Percentiles rank a stretch among this genome's conserved stretches.
Conservation (phyloP, 2,329 filamentous ascomycete genomes). For the Fusarium humuli region DNA sequence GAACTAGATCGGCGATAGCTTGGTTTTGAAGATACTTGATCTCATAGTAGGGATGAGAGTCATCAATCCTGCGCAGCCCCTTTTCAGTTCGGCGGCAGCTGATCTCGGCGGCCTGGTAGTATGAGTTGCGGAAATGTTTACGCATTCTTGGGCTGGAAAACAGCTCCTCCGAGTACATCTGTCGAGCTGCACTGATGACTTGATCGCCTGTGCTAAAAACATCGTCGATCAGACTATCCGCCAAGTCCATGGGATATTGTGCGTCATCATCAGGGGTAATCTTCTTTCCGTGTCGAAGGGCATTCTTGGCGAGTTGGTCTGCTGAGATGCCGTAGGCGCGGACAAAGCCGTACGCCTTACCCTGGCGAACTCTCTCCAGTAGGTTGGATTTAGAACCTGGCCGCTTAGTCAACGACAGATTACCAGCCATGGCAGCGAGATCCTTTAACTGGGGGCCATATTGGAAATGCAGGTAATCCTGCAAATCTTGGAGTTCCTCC, state of each 20-base stretch:
- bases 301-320: slow-evolving; percentile 89
- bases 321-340: slow-evolving; percentile 90
- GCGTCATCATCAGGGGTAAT: slow-evolving; percentile 86
- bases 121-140: slow-evolving; percentile 84
- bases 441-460: slow-evolving; percentile 89
- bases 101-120: slow-evolving; percentile 85
- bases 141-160: slow-evolving; percentile 89
- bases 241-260: slow-evolving; percentile 85
- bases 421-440: slow-evolving; percentile 71
- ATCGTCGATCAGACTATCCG: slow-evolving; percentile 78
- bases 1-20: slow-evolving; percentile 82
- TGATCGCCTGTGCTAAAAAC: slow-evolving; percentile 81
- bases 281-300: slow-evolving; percentile 80
- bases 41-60: slow-evolving; percentile 95
- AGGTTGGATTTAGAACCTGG: slow-evolving; percentile 84
- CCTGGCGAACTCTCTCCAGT: slow-evolving; percentile 85
- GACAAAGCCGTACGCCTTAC: slow-evolving; percentile 84
- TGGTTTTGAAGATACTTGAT: slow-evolving; percentile 97
- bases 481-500: slow-evolving; percentile 95
- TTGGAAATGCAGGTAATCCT: slow-evolving; percentile 96
- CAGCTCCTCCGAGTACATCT: slow-evolving; percentile 92
- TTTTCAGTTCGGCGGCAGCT: slow-evolving; percentile 94
- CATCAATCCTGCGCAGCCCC: slow-evolving; percentile 91
- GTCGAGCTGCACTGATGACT: slow-evolving; percentile 82
- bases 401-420: slow-evolving; percentile 76